Percentiles rank a stretch among this genome's conserved stretches.
phyloP scores from a whole-genome alignment of 805 yeast genomes.

The Scheffersomyces amazonensis region DNA sequence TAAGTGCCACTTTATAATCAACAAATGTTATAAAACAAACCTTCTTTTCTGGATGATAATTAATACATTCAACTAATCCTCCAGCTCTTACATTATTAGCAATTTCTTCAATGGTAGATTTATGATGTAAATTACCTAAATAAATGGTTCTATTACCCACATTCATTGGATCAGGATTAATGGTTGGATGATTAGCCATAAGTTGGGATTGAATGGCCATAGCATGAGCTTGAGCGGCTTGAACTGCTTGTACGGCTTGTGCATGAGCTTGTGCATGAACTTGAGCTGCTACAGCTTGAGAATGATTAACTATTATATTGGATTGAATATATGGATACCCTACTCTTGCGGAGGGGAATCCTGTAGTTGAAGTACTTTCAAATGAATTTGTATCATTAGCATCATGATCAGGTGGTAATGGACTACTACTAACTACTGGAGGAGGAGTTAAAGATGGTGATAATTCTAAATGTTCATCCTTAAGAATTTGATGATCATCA shows the following conservation, averaged over 20 bases:
- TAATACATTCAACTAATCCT: slow-evolving; percentile 65
- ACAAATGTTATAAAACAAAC: slow-evolving; percentile 71
- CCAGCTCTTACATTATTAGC: slow-evolving; percentile 74
- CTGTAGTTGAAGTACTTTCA: slow-evolving; percentile 1
- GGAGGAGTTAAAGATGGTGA: not conserved
- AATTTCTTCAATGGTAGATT: slow-evolving; percentile 66
- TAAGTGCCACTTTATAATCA: slow-evolving; percentile 61
- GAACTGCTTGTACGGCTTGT: slow-evolving; percentile 1
- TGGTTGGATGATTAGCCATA: slow-evolving; percentile 5
- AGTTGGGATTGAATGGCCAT: slow-evolving; percentile 1
- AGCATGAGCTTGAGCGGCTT: not conserved
- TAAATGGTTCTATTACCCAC: slow-evolving; percentile 65
- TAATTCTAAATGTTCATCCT: not conserved
- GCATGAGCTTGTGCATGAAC: not conserved
- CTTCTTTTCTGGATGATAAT: slow-evolving; percentile 47
- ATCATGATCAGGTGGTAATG: too few species aligned
- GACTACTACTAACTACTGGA: too few species aligned
- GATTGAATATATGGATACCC: too few species aligned
- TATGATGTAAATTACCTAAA: slow-evolving; percentile 62
- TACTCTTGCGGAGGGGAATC: too few species aligned
- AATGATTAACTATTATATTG: too few species aligned
- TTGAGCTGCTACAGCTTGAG: too few species aligned
- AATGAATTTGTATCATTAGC: too few species aligned
- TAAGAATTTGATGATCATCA: not conserved
- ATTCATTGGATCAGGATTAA: slow-evolving; percentile 28